Percentiles rank a stretch among this genome's conserved stretches.
Conservation (phyloP, 78 protist species). For the slime mould (Dictyostelium discoideum) region dicty_2.7 NC_007089.4:4394501-4395000, state of each 20-base stretch:
- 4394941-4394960: slow-evolving; percentile 59
- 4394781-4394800: slow-evolving; percentile 52
- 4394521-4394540: background rate
- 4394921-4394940: slow-evolving; percentile 44
- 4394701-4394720: slow-evolving; percentile 34
- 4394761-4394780: slow-evolving; percentile 12
- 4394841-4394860: slow-evolving; percentile 42
- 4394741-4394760: background rate
- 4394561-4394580: slow-evolving; percentile 15
- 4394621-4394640: background rate
- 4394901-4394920: slow-evolving; percentile 28
- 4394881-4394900: background rate
- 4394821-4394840: slow-evolving; percentile 44
- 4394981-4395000: too few species aligned
- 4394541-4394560: slow-evolving; percentile 49
- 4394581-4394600: slow-evolving; percentile 26
- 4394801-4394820: slow-evolving; percentile 46
- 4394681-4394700: slow-evolving; percentile 27
- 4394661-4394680: background rate
- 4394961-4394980: background rate
- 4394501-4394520: background rate
- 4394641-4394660: too few species aligned
- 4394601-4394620: slow-evolving; percentile 3
- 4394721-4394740: slow-evolving; percentile 27
- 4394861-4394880: slow-evolving; percentile 64